Conservation (phyloP, 1,284 basidiomycete genomes). For the Puccinia polysora region DNA sequence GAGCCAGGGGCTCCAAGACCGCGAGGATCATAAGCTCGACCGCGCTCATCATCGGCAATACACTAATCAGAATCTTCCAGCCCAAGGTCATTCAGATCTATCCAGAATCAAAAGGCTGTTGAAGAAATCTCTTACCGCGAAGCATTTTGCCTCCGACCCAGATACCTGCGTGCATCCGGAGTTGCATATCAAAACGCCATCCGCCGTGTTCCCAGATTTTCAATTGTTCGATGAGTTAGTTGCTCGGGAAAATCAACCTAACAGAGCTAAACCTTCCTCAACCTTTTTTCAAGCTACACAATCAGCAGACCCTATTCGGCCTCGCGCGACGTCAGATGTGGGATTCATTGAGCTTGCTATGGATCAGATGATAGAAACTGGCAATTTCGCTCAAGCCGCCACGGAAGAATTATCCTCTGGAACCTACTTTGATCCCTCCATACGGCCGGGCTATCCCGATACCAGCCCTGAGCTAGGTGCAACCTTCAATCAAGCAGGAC, state of each 20-base stretch:
- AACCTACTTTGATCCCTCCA: too few species aligned
- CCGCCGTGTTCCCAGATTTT: too few species aligned
- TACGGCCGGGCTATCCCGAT: not conserved
- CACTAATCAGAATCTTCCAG: not conserved
- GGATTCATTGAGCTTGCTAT: too few species aligned
- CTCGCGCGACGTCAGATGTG: too few species aligned
- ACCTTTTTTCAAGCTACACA: too few species aligned
- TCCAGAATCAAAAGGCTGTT: not conserved
- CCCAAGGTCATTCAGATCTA: not conserved
- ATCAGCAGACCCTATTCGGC: too few species aligned
- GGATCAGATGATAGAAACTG: too few species aligned
- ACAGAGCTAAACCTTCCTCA: too few species aligned
- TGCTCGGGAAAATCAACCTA: too few species aligned
- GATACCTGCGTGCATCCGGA: not conserved
- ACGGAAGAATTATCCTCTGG: too few species aligned
- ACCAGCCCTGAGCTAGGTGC: not conserved
- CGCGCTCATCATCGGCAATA: conserved; percentile 23
- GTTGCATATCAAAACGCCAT: not conserved
- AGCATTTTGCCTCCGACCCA: not conserved
- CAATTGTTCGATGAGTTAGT: too few species aligned
- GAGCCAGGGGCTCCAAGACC: not conserved
- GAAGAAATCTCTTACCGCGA: conserved; percentile 1
- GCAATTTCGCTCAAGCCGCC: too few species aligned
- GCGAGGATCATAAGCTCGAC: not conserved
- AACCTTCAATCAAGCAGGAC: not conserved